Conservation (phyloP, 306 rosid genomes). For the Cucurbita argyrosperma region DNA sequence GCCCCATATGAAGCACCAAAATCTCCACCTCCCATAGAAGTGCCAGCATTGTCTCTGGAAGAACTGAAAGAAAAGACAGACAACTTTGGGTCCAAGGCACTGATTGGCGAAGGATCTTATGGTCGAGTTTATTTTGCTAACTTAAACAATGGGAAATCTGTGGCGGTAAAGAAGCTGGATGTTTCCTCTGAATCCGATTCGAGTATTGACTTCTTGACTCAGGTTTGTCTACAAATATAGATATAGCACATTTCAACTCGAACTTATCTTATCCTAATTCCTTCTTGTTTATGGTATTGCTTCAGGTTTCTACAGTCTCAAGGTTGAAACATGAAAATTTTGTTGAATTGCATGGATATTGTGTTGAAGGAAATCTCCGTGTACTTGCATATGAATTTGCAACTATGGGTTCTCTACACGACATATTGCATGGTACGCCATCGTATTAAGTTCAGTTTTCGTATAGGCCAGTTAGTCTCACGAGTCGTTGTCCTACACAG, state of each 20-base stretch:
- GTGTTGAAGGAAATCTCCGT: constrained; percentile 10
- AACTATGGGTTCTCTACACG: constrained; percentile 14
- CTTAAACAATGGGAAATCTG: constrained; percentile 34
- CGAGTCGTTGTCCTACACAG: constrained; percentile 13
- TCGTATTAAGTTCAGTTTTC: not conserved
- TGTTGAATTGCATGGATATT: constrained; percentile 12
- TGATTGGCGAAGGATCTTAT: constrained; percentile 72
- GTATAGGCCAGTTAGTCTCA: not conserved
- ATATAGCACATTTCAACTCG: not conserved
- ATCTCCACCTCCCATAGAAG: constrained; percentile 55
- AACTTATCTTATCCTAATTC: not conserved
- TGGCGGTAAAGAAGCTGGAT: constrained; percentile 68
- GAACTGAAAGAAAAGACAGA: constrained; percentile 65
- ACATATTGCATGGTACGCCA: constrained; percentile 9
- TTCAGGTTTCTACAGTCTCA: constrained; percentile 11
- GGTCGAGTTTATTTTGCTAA: constrained; percentile 60
- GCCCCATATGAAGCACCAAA: constrained; percentile 40
- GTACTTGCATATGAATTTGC: constrained; percentile 12
- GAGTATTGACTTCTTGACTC: constrained; percentile 46
- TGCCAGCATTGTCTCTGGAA: constrained; percentile 49
- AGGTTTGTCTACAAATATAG: constrained; percentile 24
- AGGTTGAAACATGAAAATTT: constrained; percentile 13
- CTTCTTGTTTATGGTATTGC: not conserved
- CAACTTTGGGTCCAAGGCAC: constrained; percentile 61
- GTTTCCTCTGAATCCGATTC: constrained; percentile 58